A percentile compares a stretch with the other conserved stretches of the same genome.
Evolutionary conservation across 371 early-diverging fungal genomes (phyloP).

Genomic region (Mortierella sp.): DNA sequence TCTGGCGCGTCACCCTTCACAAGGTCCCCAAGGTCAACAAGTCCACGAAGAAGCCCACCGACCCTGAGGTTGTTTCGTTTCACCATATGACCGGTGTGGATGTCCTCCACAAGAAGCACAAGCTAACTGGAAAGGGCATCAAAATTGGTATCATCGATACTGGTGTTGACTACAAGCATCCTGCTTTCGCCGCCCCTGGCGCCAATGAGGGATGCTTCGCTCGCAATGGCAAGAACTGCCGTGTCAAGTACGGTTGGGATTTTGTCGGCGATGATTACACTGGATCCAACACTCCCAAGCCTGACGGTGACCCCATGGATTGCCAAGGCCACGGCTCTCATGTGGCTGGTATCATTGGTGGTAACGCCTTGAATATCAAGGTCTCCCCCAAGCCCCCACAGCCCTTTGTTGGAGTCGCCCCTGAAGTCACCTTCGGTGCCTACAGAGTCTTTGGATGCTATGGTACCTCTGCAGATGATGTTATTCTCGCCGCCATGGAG

Average conservation of each 20-base stretch:
- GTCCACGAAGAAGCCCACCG: constrained; percentile 32
- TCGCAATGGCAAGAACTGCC: constrained; percentile 54
- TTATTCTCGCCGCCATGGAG: constrained; percentile 74
- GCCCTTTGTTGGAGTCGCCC: constrained; percentile 70
- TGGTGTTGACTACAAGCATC: constrained; percentile 73
- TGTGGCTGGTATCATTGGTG: constrained; percentile 76
- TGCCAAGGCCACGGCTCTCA: constrained; percentile 75
- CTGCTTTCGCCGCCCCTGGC: constrained; percentile 61
- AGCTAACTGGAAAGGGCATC: constrained; percentile 72
- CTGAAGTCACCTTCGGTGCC: constrained; percentile 69
- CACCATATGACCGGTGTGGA: constrained; percentile 77
- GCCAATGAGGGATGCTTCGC: constrained; percentile 62
- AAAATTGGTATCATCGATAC: constrained; percentile 81
- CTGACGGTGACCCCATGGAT: constrained; percentile 73
- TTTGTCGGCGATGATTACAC: constrained; percentile 58
- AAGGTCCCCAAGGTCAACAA: constrained; percentile 35
- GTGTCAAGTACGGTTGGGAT: constrained; percentile 63
- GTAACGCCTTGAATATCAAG: constrained; percentile 54
- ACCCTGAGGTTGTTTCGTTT: constrained; percentile 62
- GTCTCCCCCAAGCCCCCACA: constrained; percentile 28
- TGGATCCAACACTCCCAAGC: constrained; percentile 48
- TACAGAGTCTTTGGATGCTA: constrained; percentile 77
- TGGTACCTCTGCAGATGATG: constrained; percentile 66
- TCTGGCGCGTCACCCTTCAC: constrained; percentile 44
- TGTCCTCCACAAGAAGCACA: constrained; percentile 61